These are phyloP conservation scores for Neurospora sp. DNA, from an alignment of 495 filamentous ascomycete genomes.

Conservation along the genomic window DNA sequence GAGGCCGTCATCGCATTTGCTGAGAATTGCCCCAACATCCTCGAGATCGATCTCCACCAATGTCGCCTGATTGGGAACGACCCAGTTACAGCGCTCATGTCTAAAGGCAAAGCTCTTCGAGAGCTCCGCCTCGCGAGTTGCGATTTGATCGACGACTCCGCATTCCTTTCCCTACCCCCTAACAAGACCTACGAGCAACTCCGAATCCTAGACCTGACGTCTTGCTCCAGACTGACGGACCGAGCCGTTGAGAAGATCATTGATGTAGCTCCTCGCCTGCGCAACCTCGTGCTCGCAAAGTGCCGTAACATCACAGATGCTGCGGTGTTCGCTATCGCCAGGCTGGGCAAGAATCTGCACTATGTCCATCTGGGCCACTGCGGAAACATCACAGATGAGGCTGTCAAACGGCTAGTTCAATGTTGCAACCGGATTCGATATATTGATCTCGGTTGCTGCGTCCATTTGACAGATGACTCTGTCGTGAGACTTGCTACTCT, in stretches of 20 bases:
- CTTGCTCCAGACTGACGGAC: slow-evolving; percentile 73
- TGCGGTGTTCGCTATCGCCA: slow-evolving; percentile 77
- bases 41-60: slow-evolving; percentile 92
- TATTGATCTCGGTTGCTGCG: slow-evolving; percentile 93
- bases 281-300: slow-evolving; percentile 90
- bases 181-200: slow-evolving; percentile 68
- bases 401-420: slow-evolving; percentile 72
- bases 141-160: slow-evolving; percentile 66
- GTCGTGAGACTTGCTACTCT: slow-evolving; percentile 76
- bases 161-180: slow-evolving; percentile 73
- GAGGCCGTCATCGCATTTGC: slow-evolving; percentile 76
- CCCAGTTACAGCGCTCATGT: slow-evolving; percentile 68
- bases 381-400: slow-evolving; percentile 75
- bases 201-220: slow-evolving; percentile 88
- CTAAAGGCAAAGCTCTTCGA: slow-evolving; percentile 66
- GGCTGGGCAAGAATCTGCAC: slow-evolving; percentile 89
- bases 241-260: slow-evolving; percentile 81
- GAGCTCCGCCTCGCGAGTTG: slow-evolving; percentile 85
- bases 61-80: slow-evolving; percentile 71
- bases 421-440: slow-evolving; percentile 91
- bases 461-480: slow-evolving; percentile 76
- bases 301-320: slow-evolving; percentile 86
- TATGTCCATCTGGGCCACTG: slow-evolving; percentile 96
- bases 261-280: slow-evolving; percentile 71
- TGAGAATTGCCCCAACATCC: slow-evolving; percentile 74